phyloP scores from a whole-genome alignment of 768 basidiomycete species.

The Suillus occidentalis region DNA sequence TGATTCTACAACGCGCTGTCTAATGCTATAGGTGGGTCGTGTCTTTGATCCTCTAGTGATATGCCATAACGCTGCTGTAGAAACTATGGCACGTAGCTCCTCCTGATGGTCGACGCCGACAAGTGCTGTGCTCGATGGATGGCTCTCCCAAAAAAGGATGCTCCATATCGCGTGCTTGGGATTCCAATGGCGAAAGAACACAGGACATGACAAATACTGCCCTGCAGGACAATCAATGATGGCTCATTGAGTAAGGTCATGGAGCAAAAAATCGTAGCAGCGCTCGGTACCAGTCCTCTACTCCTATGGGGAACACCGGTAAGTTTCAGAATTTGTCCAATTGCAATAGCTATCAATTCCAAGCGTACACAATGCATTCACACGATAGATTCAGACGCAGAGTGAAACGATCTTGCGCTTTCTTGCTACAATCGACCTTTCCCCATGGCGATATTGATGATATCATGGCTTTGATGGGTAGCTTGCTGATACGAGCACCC shows the following conservation, averaged over 20 bases:
- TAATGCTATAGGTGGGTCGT: not conserved
- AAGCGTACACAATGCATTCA: not conserved
- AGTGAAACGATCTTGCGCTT: not conserved
- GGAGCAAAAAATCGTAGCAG: too few relatives aligned
- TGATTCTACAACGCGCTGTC: not conserved
- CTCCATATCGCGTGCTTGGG: not conserved
- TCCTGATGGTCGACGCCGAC: not conserved
- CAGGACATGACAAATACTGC: not conserved
- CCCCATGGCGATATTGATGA: not conserved
- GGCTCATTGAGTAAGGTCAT: not conserved
- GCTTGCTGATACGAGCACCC: not conserved
- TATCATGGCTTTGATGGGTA: not conserved
- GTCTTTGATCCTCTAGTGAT: not conserved
- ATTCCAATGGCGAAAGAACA: not conserved
- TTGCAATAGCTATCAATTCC: not conserved
- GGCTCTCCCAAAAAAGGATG: not conserved
- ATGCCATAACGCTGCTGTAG: not conserved
- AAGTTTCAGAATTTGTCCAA: too few relatives aligned
- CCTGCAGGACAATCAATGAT: not conserved
- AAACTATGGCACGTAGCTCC: not conserved
- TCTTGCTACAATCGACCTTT: not conserved
- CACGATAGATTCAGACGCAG: not conserved
- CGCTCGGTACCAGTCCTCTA: too few relatives aligned
- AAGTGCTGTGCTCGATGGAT: not conserved
- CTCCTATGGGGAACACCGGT: too few relatives aligned